Percentiles rank a stretch among this genome's conserved stretches.
Conservation (phyloP, 257 asterid genomes). For the Primulina tabacum region DNA sequence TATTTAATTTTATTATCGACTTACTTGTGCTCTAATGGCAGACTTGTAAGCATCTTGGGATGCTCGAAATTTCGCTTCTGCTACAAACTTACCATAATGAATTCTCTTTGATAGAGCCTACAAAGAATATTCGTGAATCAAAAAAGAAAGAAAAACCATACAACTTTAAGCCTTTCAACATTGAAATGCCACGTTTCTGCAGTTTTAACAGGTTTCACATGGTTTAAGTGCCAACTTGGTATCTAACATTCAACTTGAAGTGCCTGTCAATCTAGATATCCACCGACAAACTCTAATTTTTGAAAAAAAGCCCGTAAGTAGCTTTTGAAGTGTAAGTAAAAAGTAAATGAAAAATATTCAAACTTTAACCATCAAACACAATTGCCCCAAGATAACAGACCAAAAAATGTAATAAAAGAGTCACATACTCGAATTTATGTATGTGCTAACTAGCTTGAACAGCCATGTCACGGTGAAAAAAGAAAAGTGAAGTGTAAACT, state of each 20-base stretch:
- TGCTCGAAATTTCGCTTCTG: background rate
- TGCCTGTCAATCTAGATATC: too few species aligned
- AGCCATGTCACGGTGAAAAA: background rate
- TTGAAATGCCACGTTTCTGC: too few species aligned
- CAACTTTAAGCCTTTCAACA: too few species aligned
- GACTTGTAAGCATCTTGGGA: background rate
- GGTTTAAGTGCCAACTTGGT: too few species aligned
- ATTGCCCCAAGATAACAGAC: background rate
- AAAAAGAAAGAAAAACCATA: background rate
- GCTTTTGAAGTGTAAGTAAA: too few species aligned
- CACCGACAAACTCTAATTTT: too few species aligned
- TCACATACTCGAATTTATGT: background rate
- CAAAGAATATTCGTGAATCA: background rate
- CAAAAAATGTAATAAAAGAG: slow-evolving; percentile 7
- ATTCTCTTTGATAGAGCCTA: background rate
- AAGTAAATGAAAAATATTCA: too few species aligned
- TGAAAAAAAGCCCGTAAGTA: too few species aligned
- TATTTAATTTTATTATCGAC: slow-evolving; percentile 5
- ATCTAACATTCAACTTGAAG: too few species aligned
- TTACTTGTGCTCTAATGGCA: slow-evolving; percentile 41
- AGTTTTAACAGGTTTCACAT: too few species aligned
- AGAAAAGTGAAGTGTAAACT: too few species aligned
- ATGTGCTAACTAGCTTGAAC: background rate
- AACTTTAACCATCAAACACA: background rate
- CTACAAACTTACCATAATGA: background rate